Conservation (phyloP, 441 rosid genomes). For the Iberis amara region DNA sequence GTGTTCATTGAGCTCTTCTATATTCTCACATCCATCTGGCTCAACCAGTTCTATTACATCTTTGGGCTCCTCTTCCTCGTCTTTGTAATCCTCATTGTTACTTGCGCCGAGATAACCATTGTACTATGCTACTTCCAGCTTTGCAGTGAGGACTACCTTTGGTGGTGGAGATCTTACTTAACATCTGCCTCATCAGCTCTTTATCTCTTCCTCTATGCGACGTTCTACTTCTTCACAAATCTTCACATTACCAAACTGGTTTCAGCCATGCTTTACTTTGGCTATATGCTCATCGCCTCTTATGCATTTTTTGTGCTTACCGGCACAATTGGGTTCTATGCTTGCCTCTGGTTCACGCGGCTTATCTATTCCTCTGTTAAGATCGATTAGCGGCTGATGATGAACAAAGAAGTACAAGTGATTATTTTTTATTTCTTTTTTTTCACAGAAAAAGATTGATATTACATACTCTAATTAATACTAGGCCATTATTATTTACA, state of each 20-base stretch:
- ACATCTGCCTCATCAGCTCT: slow-evolving; percentile 56
- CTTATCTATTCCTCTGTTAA: slow-evolving; percentile 60
- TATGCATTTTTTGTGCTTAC: slow-evolving; percentile 54
- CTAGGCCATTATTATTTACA: too few species aligned
- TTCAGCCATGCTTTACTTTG: slow-evolving; percentile 49
- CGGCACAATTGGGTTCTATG: slow-evolving; percentile 55
- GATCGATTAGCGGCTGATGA: slow-evolving; percentile 37
- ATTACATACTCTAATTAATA: too few species aligned
- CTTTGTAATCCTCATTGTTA: slow-evolving; percentile 46
- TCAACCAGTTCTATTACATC: slow-evolving; percentile 66
- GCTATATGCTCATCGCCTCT: slow-evolving; percentile 56
- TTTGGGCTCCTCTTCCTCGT: slow-evolving; percentile 64
- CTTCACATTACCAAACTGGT: slow-evolving; percentile 59
- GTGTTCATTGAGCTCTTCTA: slow-evolving; percentile 65
- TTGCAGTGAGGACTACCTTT: slow-evolving; percentile 55
- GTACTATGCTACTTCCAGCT: slow-evolving; percentile 65
- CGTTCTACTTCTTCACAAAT: slow-evolving; percentile 59
- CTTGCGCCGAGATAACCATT: slow-evolving; percentile 55
- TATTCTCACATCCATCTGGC: slow-evolving; percentile 69
- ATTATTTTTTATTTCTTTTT: slow-evolving; percentile 23
- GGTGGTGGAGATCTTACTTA: slow-evolving; percentile 66
- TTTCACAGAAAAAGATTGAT: not conserved
- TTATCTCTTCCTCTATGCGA: slow-evolving; percentile 54
- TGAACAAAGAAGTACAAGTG: slow-evolving; percentile 19
- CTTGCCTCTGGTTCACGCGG: slow-evolving; percentile 61